Conservation (phyloP, 495 filamentous ascomycete species). For the Aspergillus egyptiacus region DNA sequence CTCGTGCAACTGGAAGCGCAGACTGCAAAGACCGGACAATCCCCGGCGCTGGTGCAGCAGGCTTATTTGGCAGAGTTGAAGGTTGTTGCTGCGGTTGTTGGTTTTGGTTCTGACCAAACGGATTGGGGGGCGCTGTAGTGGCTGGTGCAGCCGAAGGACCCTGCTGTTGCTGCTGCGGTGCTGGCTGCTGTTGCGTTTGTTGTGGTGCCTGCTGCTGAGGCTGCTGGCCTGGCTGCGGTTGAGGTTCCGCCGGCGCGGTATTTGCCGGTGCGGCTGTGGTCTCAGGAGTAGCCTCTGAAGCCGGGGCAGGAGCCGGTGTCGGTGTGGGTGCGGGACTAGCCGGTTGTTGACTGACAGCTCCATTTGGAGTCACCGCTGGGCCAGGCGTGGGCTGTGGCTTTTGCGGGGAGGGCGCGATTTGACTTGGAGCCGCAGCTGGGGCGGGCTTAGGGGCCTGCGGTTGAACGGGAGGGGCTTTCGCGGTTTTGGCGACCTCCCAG, state of each 20-base stretch:
- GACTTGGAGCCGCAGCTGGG: slow-evolving; percentile 26
- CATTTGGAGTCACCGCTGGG: slow-evolving; percentile 12
- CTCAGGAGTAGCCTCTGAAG: slow-evolving; percentile 17
- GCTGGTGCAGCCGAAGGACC: slow-evolving; percentile 4
- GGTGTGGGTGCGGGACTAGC: background rate
- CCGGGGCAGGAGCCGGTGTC: slow-evolving; percentile 17
- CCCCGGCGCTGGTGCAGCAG: slow-evolving; percentile 32
- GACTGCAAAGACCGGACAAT: slow-evolving; percentile 41
- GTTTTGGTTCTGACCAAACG: slow-evolving; percentile 30
- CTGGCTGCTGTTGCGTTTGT: too few relatives aligned
- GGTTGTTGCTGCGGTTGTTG: slow-evolving; percentile 18
- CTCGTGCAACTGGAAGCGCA: slow-evolving; percentile 45
- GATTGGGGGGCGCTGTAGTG: slow-evolving; percentile 18
- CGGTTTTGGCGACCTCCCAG: slow-evolving; percentile 70
- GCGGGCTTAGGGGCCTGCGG: slow-evolving; percentile 30
- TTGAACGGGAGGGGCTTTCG: slow-evolving; percentile 51
- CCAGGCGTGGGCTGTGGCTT: slow-evolving; percentile 25
- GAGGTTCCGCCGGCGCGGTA: background rate
- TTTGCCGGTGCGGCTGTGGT: slow-evolving; percentile 11
- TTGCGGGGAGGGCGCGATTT: slow-evolving; percentile 23
- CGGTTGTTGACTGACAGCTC: slow-evolving; percentile 12
- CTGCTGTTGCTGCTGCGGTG: slow-evolving; percentile 5
- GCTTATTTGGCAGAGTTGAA: slow-evolving; percentile 31
- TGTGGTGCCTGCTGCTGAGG: slow-evolving; percentile 9
- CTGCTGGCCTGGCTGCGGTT: slow-evolving; percentile 10